Conservation (phyloP, 2,329 filamentous ascomycete species). For the Fusarium xylarioides region DNA sequence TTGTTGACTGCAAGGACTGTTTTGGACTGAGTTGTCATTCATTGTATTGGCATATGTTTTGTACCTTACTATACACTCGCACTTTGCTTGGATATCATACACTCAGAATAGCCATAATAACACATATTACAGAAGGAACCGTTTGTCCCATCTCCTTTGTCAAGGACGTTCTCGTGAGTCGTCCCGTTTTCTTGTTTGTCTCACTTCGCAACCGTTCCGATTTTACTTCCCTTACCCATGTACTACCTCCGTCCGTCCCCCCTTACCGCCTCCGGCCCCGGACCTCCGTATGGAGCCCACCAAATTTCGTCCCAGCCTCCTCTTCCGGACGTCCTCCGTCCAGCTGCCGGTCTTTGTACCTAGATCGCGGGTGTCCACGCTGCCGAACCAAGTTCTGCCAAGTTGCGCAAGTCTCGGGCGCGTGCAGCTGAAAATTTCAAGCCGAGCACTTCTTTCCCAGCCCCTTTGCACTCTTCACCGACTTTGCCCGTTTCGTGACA, state of each 20-base stretch:
- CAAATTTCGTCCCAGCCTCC: slow-evolving; percentile 30
- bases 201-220: slow-evolving; percentile 23
- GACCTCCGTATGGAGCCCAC: slow-evolving; percentile 34
- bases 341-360: slow-evolving; percentile 21
- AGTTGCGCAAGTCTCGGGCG: slow-evolving; percentile 30
- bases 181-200: slow-evolving; percentile 25
- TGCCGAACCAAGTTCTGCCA: slow-evolving; percentile 33
- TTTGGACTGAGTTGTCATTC: slow-evolving; percentile 1
- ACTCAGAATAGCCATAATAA: slow-evolving; percentile 34
- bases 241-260: slow-evolving; percentile 20
- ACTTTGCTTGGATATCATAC: slow-evolving; percentile 5
- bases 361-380: slow-evolving; percentile 17
- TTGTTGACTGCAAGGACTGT: neutral
- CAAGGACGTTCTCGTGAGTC: slow-evolving; percentile 81
- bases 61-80: slow-evolving; percentile 1
- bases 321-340: slow-evolving; percentile 28
- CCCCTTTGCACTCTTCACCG: slow-evolving; percentile 36
- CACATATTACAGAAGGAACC: slow-evolving; percentile 71
- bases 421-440: slow-evolving; percentile 29
- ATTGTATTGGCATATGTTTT: slow-evolving; percentile 6
- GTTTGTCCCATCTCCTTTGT: slow-evolving; percentile 87
- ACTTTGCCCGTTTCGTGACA: slow-evolving; percentile 31
- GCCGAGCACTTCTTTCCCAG: slow-evolving; percentile 18
- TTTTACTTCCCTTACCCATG: slow-evolving; percentile 27
- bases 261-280: slow-evolving; percentile 31